Percentiles rank a stretch among this genome's conserved stretches.
phyloP scores from a whole-genome alignment of 148 eudicot genomes.

The Persicaria maculosa region DNA sequence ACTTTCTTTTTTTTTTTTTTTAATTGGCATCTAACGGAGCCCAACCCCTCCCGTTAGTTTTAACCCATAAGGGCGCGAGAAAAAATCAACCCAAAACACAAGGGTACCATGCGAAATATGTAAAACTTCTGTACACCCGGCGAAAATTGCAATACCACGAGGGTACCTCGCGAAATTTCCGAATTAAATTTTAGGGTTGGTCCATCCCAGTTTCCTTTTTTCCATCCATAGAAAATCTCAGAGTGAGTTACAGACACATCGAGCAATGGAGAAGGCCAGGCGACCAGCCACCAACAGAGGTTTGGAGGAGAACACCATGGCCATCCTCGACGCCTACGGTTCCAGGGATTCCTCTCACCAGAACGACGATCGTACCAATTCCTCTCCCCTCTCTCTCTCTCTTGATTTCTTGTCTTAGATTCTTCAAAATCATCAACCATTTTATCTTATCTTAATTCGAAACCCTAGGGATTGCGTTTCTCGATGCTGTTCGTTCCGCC shows the following conservation, averaged over 20 bases:
- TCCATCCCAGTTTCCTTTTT: not conserved
- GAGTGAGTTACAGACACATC: not conserved
- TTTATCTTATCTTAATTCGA: not conserved
- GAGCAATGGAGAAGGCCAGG: not conserved
- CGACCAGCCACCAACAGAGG: conserved; percentile 25
- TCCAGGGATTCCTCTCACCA: conserved; percentile 34
- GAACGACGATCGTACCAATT: conserved; percentile 38
- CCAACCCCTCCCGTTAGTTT: no score
- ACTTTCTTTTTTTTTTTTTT: no score
- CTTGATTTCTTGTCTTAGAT: conserved; percentile 1
- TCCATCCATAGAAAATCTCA: not conserved
- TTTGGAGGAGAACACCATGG: conserved; percentile 70
- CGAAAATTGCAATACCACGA: no score
- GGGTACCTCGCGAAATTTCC: no score
- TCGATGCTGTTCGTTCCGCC: conserved; percentile 79
- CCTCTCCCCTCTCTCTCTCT: not conserved
- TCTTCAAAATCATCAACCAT: not conserved
- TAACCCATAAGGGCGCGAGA: no score
- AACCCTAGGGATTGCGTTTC: conserved; percentile 51
- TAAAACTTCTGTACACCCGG: no score
- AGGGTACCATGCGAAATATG: no score
- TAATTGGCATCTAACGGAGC: no score
- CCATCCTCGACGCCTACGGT: conserved; percentile 58
- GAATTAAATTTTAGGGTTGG: no score
- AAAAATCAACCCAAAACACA: no score